phyloP scores from a whole-genome alignment of 2,329 filamentous ascomycete species.

The Bipolaris gigantea region DNA sequence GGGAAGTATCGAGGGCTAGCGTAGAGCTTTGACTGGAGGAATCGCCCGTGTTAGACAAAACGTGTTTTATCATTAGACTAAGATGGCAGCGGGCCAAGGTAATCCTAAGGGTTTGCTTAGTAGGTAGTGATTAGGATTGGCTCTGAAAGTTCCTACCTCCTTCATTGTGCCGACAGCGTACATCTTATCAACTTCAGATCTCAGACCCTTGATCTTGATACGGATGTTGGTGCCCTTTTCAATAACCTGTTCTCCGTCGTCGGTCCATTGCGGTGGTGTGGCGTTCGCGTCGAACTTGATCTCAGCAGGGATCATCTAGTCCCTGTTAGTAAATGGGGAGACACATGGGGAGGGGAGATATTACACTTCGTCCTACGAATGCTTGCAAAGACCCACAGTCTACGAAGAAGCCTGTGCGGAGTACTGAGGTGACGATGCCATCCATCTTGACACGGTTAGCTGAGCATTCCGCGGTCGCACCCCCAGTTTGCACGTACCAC shows the following conservation, averaged over 20 bases:
- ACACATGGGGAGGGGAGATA: slow-evolving; percentile 37
- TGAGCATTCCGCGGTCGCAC: background rate
- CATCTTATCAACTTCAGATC: slow-evolving; percentile 92
- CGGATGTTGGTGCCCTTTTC: slow-evolving; percentile 92
- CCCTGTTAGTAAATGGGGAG: slow-evolving; percentile 18
- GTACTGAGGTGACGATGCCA: slow-evolving; percentile 88
- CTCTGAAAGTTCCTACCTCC: slow-evolving; percentile 52
- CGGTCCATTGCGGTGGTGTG: slow-evolving; percentile 94
- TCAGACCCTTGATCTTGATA: slow-evolving; percentile 89
- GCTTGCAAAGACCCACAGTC: slow-evolving; percentile 76
- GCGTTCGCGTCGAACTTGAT: slow-evolving; percentile 95
- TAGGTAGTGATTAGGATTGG: slow-evolving; percentile 4
- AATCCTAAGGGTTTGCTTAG: slow-evolving; percentile 39
- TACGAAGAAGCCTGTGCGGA: slow-evolving; percentile 88
- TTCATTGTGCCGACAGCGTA: slow-evolving; percentile 98
- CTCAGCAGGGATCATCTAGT: slow-evolving; percentile 82
- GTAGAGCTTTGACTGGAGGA: background rate
- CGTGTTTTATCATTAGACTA: slow-evolving; percentile 19
- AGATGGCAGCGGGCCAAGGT: slow-evolving; percentile 42
- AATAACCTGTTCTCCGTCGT: slow-evolving; percentile 91
- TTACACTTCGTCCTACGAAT: slow-evolving; percentile 81
- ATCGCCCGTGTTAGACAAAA: background rate
- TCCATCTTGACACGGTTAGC: slow-evolving; percentile 69
- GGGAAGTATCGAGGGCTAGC: background rate
- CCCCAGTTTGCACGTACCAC: slow-evolving; percentile 65